These are phyloP conservation scores for Botrytis pseudocinerea DNA, from an alignment of 2,329 filamentous ascomycete genomes.

Conservation along the genomic window DNA sequence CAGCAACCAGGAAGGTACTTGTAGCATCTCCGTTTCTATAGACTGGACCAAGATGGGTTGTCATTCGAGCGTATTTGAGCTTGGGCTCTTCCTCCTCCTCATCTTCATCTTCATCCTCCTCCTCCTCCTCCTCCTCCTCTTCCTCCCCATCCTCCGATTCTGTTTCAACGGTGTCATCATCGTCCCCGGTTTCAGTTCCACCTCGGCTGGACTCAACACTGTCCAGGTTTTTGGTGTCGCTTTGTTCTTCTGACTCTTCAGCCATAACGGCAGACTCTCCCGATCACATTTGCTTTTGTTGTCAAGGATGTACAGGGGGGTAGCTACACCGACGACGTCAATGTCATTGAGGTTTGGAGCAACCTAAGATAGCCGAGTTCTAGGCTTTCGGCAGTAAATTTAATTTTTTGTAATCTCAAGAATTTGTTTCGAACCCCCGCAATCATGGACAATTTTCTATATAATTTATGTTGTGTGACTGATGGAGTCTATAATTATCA, in stretches of 20 bases:
- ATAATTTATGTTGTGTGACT: constrained; percentile 8
- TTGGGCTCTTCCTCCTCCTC: constrained; percentile 92
- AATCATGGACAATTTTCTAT: constrained; percentile 10
- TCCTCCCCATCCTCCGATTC: constrained; percentile 62
- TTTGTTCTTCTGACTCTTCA: constrained; percentile 37
- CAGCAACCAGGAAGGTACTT: constrained; percentile 83
- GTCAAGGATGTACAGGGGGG: constrained; percentile 28
- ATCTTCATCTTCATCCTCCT: constrained; percentile 64
- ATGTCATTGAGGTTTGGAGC: constrained; percentile 32
- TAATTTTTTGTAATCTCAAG: neutral
- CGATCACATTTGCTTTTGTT: constrained; percentile 39
- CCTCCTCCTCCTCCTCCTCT: constrained; percentile 64
- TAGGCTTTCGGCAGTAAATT: constrained; percentile 23
- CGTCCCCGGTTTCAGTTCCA: constrained; percentile 30
- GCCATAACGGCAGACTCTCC: constrained; percentile 39
- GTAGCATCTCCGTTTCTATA: constrained; percentile 96
- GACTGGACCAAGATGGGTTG: constrained; percentile 72
- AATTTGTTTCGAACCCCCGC: constrained; percentile 3
- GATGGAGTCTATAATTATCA: constrained; percentile 17
- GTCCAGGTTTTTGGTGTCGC: constrained; percentile 34
- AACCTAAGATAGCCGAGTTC: constrained; percentile 20
- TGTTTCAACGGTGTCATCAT: constrained; percentile 40
- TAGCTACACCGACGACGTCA: constrained; percentile 32
- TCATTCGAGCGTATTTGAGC: constrained; percentile 89
- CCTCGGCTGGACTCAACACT: constrained; percentile 31